These are phyloP conservation scores for Suillus subluteus DNA, from an alignment of 768 basidiomycete genomes.

Conservation along the genomic window DNA sequence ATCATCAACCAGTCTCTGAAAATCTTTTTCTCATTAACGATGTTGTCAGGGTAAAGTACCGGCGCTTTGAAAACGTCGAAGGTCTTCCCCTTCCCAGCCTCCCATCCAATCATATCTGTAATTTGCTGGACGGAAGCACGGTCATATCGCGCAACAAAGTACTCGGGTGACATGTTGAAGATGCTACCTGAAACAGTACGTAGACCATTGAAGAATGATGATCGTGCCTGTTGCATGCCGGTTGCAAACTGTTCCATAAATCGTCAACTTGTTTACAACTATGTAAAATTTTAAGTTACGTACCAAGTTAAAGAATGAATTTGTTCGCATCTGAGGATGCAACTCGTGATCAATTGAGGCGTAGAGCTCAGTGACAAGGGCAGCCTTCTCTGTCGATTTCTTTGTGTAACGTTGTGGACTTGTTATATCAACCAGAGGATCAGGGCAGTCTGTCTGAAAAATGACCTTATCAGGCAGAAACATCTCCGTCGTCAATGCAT, in stretches of 20 bases:
- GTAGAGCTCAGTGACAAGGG: not conserved
- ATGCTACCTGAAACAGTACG: constrained; percentile 3
- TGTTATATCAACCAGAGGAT: not conserved
- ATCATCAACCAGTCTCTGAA: constrained; percentile 2
- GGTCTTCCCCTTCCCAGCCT: not conserved
- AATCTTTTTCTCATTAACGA: not conserved
- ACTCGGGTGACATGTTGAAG: constrained; percentile 2
- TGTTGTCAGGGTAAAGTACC: constrained; percentile 3
- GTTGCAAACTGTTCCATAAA: not conserved
- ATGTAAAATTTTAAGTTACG: not conserved
- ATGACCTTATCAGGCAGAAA: not conserved
- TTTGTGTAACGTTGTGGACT: not conserved
- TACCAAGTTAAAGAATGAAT: constrained; percentile 1
- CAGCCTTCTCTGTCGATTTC: not conserved
- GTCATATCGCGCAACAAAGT: constrained; percentile 2
- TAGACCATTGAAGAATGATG: constrained; percentile 7
- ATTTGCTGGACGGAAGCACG: not conserved
- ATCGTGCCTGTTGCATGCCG: not conserved
- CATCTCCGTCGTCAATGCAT: constrained; percentile 4
- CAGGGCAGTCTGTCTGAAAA: not conserved
- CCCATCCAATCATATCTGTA: constrained; percentile 1
- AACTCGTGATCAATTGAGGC: not conserved
- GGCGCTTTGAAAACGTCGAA: not conserved
- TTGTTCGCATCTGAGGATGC: not conserved
- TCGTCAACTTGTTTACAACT: not conserved